Base-by-base conservation (phyloP, 2,329 filamentous ascomycete species). In the Phyllosticta capitalensis region DNA sequence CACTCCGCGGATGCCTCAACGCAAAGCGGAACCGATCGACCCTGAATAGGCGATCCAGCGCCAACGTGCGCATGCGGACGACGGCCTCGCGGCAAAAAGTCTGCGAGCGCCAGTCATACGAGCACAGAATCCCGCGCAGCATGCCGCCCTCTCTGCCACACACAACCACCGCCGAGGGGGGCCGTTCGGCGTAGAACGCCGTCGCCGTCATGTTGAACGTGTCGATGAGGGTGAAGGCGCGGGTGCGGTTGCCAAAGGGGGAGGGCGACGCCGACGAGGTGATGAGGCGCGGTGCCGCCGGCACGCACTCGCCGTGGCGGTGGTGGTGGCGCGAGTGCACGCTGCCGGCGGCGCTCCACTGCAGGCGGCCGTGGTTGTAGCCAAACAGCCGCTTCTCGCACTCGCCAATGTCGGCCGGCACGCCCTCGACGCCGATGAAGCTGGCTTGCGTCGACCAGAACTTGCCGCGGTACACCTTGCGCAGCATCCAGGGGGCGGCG, bases 91-190 rank as follows among this genome's bases (percentile, higher is more conserved):
- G 65, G 52, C 69, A 71, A 17, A 75, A 60, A 1, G 69, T 73
- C 21, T 67, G 62, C 7, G 65, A 68, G 6, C 63, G 67, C 68
- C 68, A 71, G 61, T 77, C 72, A 55, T 76, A 77, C 0, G 72
- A 75, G 61, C 73, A 75, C 12, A 74, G 61, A 3, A 77, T 52
- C 1, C 71, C 72, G 3, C 75, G 65, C 50, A 75, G 72, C 70
- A 74, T 71, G 0, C 74, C 73, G 1, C 70, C 71, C 61, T 76
- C 74, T 5, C 63, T 59, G 6, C 71, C 74, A 51, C 68, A 71
- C 0, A 74, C 52, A 17, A 78, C 61, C 33, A 75, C 65, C 6
- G 68, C 70, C 0, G 70, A 64, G 0, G 76, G 75, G 2, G 74
- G 72, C 1, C 69, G 28, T 5, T 56, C 63, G 1, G 72, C 71